phyloP scores from a whole-genome alignment of 108 stramenopile species.

The Skeletonema marinoi region DNA sequence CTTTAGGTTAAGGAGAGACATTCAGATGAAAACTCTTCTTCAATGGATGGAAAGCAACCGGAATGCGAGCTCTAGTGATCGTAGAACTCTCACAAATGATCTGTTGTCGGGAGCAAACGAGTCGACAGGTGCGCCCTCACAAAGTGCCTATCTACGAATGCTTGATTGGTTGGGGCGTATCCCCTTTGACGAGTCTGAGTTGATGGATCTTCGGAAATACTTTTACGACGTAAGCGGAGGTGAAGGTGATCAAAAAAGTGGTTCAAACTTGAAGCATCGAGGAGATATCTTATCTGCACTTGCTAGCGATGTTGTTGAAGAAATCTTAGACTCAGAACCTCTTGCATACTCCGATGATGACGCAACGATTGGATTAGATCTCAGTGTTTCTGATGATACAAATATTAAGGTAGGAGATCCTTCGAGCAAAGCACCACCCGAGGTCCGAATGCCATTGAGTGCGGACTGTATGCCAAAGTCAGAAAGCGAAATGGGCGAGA shows the following conservation, averaged over 20 bases:
- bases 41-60: slow-evolving; percentile 86
- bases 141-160: slow-evolving; percentile 83
- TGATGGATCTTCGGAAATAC: slow-evolving; percentile 77
- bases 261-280: slow-evolving; percentile 76
- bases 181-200: slow-evolving; percentile 90
- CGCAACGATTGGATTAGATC: slow-evolving; percentile 69
- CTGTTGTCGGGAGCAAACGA: slow-evolving; percentile 66
- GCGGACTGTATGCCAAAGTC: slow-evolving; percentile 33
- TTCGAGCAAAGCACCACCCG: neutral
- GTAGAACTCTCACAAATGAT: slow-evolving; percentile 61
- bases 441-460: neutral
- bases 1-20: slow-evolving; percentile 79
- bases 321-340: slow-evolving; percentile 72
- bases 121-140: slow-evolving; percentile 71
- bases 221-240: slow-evolving; percentile 77
- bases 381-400: slow-evolving; percentile 36
- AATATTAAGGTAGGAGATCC: slow-evolving; percentile 13
- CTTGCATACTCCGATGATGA: slow-evolving; percentile 36
- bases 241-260: slow-evolving; percentile 71
- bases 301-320: slow-evolving; percentile 79
- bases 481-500: slow-evolving; percentile 11
- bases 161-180: slow-evolving; percentile 86
- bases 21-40: slow-evolving; percentile 85
- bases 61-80: slow-evolving; percentile 28
- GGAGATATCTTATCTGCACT: slow-evolving; percentile 87